Evolutionary conservation across 805 yeast genomes (phyloP).

Genomic region (Yarrowia sp.): DNA sequence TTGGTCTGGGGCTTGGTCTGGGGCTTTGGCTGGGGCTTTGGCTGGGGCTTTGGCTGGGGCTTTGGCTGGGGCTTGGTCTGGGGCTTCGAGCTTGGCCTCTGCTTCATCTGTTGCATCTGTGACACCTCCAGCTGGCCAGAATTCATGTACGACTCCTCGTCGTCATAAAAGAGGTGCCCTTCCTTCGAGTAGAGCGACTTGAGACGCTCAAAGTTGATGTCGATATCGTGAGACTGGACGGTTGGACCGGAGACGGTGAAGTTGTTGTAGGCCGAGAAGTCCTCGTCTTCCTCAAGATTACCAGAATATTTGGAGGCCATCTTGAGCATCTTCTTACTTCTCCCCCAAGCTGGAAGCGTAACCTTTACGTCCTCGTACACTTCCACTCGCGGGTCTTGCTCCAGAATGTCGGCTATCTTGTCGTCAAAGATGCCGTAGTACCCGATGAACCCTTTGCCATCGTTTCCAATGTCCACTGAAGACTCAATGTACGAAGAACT

Average conservation of each 20-base stretch:
- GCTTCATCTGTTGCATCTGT: neutral
- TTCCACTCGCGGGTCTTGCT: conserved; percentile 32
- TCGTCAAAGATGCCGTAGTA: conserved; percentile 11
- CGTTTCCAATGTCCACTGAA: conserved; percentile 12
- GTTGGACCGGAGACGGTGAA: neutral
- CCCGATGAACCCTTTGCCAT: conserved; percentile 29
- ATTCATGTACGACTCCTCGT: neutral
- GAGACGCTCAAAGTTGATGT: neutral
- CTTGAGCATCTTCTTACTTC: neutral
- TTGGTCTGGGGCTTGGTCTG: neutral
- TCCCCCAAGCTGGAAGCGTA: conserved; percentile 5
- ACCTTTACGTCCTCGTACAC: conserved; percentile 74
- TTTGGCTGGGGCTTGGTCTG: neutral
- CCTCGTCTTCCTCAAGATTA: neutral
- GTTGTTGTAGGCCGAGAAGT: neutral
- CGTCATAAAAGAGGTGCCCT: neutral
- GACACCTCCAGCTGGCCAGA: neutral
- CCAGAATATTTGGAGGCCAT: neutral
- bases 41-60: neutral
- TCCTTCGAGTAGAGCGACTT: neutral
- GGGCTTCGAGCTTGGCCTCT: neutral
- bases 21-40: neutral
- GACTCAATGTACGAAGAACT: conserved; percentile 15
- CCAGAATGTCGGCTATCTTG: neutral
- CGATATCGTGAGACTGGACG: neutral